A percentile compares a stretch with the other conserved stretches of the same genome.
phyloP scores from a whole-genome alignment of 2,329 filamentous ascomycete species.

The Colletotrichum shisoi region DNA sequence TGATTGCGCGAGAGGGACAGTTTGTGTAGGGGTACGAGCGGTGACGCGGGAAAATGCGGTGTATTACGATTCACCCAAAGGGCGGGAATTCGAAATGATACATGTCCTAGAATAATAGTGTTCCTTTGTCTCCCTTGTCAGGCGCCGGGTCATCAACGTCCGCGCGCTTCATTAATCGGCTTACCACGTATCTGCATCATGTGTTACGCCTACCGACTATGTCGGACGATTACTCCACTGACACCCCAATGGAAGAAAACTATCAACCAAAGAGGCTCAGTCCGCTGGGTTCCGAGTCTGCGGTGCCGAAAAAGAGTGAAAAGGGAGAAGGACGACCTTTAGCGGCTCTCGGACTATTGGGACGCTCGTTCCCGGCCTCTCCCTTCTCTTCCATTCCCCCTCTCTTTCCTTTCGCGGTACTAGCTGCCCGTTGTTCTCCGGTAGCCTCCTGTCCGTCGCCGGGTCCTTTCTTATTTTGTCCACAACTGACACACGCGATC shows the following conservation, averaged over 20 bases:
- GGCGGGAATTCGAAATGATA: conserved; percentile 6
- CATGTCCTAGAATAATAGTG: neutral
- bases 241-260: neutral
- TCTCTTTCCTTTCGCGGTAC: neutral
- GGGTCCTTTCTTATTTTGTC: neutral
- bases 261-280: neutral
- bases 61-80: neutral
- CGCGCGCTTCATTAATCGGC: neutral
- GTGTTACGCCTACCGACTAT: neutral
- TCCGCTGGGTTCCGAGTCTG: neutral
- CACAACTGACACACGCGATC: conserved; percentile 22
- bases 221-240: neutral
- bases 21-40: neutral
- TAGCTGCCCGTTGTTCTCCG: neutral
- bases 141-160: neutral
- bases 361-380: neutral
- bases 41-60: conserved; percentile 4
- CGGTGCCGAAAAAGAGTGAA: conserved; percentile 2
- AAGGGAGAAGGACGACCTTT: neutral
- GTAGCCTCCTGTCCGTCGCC: neutral
- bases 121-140: neutral
- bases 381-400: neutral
- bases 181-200: conserved; percentile 8
- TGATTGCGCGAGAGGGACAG: conserved; percentile 14
- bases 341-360: neutral